Conservation (phyloP, 2,329 filamentous ascomycete species). For the Trichoderma gracile region DNA sequence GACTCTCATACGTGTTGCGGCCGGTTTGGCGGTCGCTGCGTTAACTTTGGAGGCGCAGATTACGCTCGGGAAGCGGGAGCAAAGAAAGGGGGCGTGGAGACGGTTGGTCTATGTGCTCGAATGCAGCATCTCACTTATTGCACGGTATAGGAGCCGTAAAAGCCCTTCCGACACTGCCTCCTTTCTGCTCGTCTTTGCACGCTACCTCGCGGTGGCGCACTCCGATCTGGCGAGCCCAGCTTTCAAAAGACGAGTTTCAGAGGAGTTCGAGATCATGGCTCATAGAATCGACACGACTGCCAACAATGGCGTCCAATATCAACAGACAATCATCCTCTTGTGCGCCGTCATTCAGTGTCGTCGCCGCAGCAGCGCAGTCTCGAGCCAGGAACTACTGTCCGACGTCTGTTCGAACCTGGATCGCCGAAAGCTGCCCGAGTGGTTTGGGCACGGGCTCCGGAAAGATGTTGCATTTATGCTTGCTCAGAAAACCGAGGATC, state of each 20-base stretch:
- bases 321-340: conserved; percentile 42
- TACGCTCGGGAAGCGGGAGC: conserved; percentile 5
- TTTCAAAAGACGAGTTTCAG: conserved; percentile 28
- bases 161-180: conserved; percentile 27
- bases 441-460: conserved; percentile 43
- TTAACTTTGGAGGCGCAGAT: conserved; percentile 27
- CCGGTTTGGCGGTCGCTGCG: conserved; percentile 36
- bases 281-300: conserved; percentile 25
- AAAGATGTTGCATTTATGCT: conserved; percentile 53
- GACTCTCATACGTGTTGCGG: conserved; percentile 36
- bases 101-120: conserved; percentile 35
- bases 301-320: conserved; percentile 31
- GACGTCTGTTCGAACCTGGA: conserved; percentile 46
- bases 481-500: conserved; percentile 53
- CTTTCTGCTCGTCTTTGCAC: conserved; percentile 34
- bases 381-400: conserved; percentile 42
- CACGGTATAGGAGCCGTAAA: conserved; percentile 21
- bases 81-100: conserved; percentile 30
- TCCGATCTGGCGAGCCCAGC: conserved; percentile 19
- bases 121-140: conserved; percentile 30
- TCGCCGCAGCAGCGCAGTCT: conserved; percentile 44
- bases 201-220: conserved; percentile 33
- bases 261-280: conserved; percentile 31
- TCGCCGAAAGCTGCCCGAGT: conserved; percentile 36
- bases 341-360: conserved; percentile 51